Evolutionary conservation across 2,329 filamentous ascomycete genomes (phyloP), one percentile per base, ranked within the genome.

Genomic region (Xylaria sp.): DNA sequence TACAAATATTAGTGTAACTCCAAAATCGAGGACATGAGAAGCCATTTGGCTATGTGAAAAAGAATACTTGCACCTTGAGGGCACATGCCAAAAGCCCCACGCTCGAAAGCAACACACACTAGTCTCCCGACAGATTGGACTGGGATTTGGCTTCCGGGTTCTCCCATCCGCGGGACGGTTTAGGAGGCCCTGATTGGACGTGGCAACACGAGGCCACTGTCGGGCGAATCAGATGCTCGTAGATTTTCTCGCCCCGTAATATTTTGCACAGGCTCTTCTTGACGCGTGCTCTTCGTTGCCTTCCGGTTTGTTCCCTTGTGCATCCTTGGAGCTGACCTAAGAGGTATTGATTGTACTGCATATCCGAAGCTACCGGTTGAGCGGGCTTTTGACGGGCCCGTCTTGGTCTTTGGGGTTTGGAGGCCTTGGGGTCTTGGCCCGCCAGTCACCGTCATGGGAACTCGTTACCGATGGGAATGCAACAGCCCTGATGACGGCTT

Each of bases 81-180:
- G 46, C 23, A 53, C 49, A 53, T 53, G 49, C 5, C 26, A 53
- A 53, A 49, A 53, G 49, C 49, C n/a, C 53, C 38, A 31, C 23
- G 31, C 5, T 31, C 28, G 42, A 63, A 49, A 33, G 56, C 38
- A 53, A 26, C 65, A 51, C 33, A 33, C 33, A 10, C 33, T 69
- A 51, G 60, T 33, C 51, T 42, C 57, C 75, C 75, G 74, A 74
- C 65, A 66, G 64, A 67, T 69, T 77, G 75, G 68, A 67, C 73
- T 76, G 75, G 75, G 75, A 73, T 75, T 62, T 66, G 56, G 65
- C 71, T 77, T 76, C 76, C 76, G 76, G 72, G 65, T 77, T 78
- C 64, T 75, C 70, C 76, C 76, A 76, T 65, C 60, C 54, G 65
- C 48, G 53, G 26, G 42, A 28, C 31, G 11, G 15, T 15, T 13